Evolutionary conservation across 441 rosid species (phyloP).

Genomic region (Breynia disticha): DNA sequence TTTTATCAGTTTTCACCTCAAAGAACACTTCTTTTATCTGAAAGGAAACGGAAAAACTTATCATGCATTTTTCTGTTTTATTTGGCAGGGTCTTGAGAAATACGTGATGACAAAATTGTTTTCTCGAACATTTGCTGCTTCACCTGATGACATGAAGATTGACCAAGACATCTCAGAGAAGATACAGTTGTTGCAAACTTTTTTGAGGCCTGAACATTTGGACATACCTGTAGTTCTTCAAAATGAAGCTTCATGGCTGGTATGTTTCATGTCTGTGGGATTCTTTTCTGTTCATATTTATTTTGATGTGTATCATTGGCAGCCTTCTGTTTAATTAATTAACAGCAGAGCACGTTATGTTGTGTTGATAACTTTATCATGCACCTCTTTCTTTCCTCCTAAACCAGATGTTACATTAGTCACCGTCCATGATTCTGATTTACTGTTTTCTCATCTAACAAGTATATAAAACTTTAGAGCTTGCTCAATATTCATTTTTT

Average conservation of each 20-base stretch:
- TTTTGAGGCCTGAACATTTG: constrained; percentile 51
- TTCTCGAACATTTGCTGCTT: constrained; percentile 35
- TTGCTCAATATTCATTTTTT: no score
- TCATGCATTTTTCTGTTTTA: neutral
- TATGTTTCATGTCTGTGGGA: constrained; percentile 14
- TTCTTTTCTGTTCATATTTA: neutral
- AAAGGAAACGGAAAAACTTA: neutral
- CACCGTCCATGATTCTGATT: neutral
- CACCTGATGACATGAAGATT: constrained; percentile 33
- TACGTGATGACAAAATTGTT: constrained; percentile 46
- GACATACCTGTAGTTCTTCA: constrained; percentile 41
- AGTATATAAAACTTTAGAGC: neutral
- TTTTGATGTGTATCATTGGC: neutral
- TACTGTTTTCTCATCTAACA: neutral
- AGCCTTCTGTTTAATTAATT: neutral
- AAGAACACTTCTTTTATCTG: neutral
- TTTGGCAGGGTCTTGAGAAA: constrained; percentile 48
- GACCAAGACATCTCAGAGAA: constrained; percentile 39
- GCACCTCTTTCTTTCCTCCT: neutral
- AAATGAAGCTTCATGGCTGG: constrained; percentile 58
- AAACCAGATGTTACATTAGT: neutral
- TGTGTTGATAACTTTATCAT: neutral
- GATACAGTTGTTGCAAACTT: constrained; percentile 38
- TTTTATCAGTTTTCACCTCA: no score
- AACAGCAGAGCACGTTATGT: neutral